Conservation (phyloP, 1,139 yeast genomes). For the Magnusiomyces tetraspermus region DNA sequence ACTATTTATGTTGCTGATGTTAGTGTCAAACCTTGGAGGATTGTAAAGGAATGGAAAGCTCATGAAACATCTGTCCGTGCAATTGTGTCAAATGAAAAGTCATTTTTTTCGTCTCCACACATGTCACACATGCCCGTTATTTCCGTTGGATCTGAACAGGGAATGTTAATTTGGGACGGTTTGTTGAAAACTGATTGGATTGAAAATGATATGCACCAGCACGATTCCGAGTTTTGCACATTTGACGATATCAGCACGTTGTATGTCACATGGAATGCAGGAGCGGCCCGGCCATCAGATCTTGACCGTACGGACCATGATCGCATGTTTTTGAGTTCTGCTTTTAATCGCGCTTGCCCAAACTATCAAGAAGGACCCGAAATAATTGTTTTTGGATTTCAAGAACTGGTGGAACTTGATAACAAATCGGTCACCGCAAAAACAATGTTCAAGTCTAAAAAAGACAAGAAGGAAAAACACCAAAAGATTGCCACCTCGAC, state of each 20-base stretch:
- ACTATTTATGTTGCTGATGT: slow-evolving; percentile 32
- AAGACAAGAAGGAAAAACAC: slow-evolving; percentile 21
- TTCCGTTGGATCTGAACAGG: slow-evolving; percentile 18
- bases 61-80: slow-evolving; percentile 28
- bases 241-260: slow-evolving; percentile 26
- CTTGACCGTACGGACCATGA: slow-evolving; percentile 23
- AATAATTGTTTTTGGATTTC: slow-evolving; percentile 77
- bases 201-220: slow-evolving; percentile 27
- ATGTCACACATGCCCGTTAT: slow-evolving; percentile 18
- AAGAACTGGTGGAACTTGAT: slow-evolving; percentile 83
- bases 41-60: slow-evolving; percentile 36
- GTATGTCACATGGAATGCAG: slow-evolving; percentile 38
- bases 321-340: slow-evolving; percentile 17
- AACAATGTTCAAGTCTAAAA: slow-evolving; percentile 43
- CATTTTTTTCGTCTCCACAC: slow-evolving; percentile 20
- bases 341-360: slow-evolving; percentile 16
- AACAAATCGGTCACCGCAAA: slow-evolving; percentile 74
- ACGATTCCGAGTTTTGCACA: slow-evolving; percentile 26
- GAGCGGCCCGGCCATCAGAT: slow-evolving; percentile 33
- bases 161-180: slow-evolving; percentile 32
- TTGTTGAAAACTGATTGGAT: slow-evolving; percentile 32
- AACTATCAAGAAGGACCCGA: slow-evolving; percentile 41
- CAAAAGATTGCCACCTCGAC: slow-evolving; percentile 26
- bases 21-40: slow-evolving; percentile 29
- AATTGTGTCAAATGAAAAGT: slow-evolving; percentile 16